Conservation (phyloP, 495 filamentous ascomycete genomes). For the Aspergillus bridgeri region DNA sequence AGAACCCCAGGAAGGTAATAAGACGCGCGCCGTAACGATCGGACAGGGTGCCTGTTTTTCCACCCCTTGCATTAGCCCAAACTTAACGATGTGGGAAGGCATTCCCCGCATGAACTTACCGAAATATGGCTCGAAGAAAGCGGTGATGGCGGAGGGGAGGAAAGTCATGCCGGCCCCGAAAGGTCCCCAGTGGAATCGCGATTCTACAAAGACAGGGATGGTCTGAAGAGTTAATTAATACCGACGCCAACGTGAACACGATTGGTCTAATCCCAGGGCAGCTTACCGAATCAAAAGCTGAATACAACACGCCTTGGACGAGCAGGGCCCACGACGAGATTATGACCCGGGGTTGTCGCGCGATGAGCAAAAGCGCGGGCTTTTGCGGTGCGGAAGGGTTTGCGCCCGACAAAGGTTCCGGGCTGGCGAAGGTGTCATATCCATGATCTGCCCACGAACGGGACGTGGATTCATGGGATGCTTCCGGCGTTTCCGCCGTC, state of each 20-base stretch:
- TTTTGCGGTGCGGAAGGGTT: neutral
- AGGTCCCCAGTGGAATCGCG: conserved; percentile 62
- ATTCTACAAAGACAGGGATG: conserved; percentile 65
- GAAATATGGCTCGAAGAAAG: conserved; percentile 60
- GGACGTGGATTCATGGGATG: neutral
- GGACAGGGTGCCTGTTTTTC: conserved; percentile 47
- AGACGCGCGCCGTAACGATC: conserved; percentile 61
- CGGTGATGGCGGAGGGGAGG: conserved; percentile 62
- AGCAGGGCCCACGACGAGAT: conserved; percentile 32
- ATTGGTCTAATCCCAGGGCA: neutral
- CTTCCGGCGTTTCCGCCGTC: conserved; percentile 6
- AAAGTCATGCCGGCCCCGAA: conserved; percentile 71
- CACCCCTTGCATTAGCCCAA: neutral
- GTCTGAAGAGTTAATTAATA: conserved; percentile 17
- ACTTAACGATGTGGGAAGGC: neutral
- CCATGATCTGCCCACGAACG: neutral
- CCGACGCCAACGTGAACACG: neutral
- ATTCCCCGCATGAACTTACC: conserved; percentile 12
- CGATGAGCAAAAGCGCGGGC: conserved; percentile 22
- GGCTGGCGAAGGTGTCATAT: neutral
- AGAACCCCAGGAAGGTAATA: conserved; percentile 59
- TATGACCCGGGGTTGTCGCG: conserved; percentile 29
- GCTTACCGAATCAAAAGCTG: conserved; percentile 34
- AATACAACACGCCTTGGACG: conserved; percentile 30
- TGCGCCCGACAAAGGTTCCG: neutral